These are phyloP conservation scores for Alternaria rosae DNA, from an alignment of 2,329 filamentous ascomycete species.

Conservation along the genomic window DNA sequence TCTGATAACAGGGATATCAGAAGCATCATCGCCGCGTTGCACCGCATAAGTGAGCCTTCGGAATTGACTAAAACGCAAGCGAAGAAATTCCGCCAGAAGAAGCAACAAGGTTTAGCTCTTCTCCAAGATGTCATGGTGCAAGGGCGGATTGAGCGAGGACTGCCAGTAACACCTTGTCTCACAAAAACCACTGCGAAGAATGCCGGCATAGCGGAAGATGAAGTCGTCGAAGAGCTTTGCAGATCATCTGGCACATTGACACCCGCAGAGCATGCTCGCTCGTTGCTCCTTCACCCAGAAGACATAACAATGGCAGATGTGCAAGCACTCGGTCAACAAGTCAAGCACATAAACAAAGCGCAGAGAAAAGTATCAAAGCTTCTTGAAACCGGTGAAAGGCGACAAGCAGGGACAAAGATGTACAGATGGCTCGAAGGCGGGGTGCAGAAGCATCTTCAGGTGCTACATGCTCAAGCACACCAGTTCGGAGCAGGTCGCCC, in stretches of 20 bases:
- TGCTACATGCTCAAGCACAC: neutral
- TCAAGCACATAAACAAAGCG: neutral
- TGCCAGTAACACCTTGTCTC: too few species aligned
- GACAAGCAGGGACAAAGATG: neutral
- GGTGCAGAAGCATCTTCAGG: neutral
- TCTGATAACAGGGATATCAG: too few species aligned
- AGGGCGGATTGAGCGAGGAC: neutral
- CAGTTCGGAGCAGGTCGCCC: neutral
- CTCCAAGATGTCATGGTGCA: too few species aligned
- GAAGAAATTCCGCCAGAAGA: too few species aligned
- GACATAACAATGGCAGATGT: neutral
- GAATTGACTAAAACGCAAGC: too few species aligned
- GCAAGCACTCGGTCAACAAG: neutral
- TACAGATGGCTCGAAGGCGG: neutral
- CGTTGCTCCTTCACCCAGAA: neutral
- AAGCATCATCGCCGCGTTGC: too few species aligned
- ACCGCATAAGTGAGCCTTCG: neutral
- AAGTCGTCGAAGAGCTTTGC: neutral
- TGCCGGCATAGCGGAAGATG: neutral
- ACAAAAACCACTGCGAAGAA: neutral
- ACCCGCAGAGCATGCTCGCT: neutral
- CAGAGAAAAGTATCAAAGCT: neutral
- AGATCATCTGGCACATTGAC: neutral
- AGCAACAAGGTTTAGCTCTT: too few species aligned
- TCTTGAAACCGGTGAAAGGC: neutral